Conservation (phyloP, 1,284 basidiomycete species). For the Agroathelia rolfsii region DNA sequence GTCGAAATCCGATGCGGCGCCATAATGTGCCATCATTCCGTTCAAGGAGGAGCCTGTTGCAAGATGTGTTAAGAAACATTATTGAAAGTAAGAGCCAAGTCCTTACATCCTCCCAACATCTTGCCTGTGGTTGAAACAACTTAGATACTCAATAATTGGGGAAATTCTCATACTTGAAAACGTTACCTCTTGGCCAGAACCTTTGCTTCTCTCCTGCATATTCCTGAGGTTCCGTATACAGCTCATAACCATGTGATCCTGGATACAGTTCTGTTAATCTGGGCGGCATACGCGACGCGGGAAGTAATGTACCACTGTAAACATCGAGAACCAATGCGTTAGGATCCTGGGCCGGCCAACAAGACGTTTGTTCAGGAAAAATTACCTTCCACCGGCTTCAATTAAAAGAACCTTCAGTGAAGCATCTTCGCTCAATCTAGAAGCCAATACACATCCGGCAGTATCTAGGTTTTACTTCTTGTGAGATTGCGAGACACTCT, state of each 20-base stretch:
- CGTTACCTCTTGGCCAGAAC: slow-evolving; percentile 60
- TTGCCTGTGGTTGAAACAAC: slow-evolving; percentile 31
- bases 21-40: slow-evolving; percentile 50
- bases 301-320: slow-evolving; percentile 27
- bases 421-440: slow-evolving; percentile 52
- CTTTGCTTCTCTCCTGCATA: slow-evolving; percentile 33
- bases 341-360: no score
- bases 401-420: slow-evolving; percentile 47
- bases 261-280: slow-evolving; percentile 41
- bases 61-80: no score
- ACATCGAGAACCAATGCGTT: no score
- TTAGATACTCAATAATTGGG: no score
- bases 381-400: slow-evolving; percentile 57
- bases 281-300: slow-evolving; percentile 30
- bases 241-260: slow-evolving; percentile 34
- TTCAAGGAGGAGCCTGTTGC: no score
- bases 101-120: slow-evolving; percentile 61
- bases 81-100: neutral
- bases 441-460: slow-evolving; percentile 58
- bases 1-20: slow-evolving; percentile 51
- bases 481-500: no score
- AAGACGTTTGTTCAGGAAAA: no score
- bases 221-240: slow-evolving; percentile 46
- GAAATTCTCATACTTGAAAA: no score
- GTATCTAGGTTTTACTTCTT: slow-evolving; percentile 48